Evolutionary conservation across 2,329 filamentous ascomycete species (phyloP), one percentile per base, ranked within the genome.

Genomic region (Helotiales sp.): DNA sequence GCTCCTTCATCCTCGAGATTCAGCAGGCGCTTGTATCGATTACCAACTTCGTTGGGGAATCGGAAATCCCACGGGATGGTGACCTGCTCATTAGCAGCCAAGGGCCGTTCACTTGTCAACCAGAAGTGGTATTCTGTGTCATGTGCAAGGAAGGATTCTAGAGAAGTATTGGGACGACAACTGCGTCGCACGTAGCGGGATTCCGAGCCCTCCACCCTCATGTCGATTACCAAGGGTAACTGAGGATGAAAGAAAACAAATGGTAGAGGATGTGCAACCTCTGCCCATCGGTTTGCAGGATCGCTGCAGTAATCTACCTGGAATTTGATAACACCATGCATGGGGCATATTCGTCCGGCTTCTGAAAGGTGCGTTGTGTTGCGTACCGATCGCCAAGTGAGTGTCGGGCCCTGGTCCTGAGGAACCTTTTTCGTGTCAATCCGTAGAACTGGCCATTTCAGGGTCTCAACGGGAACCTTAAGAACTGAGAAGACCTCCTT

Each of bases 141-240:
- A 55, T 89, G 89, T 1, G 92, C 92, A 57, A 77, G 97, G 87
- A 74, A 92, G 0, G 94, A 96, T 77, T 96, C 94, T 74, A 98
- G 83, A 34, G 87, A 86, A n/a, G 96, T 88, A 75, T 98, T 99
- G 1, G 96, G 93, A 69, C 87, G 89, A 81, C 96, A 99, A 75
- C 96, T 98, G 71, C 95, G 88, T 65, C 96, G 89, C n/a, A 96
- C 89, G 77, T 96, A 97, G 52, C 96, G 91, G 65, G 96, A 89
- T 40, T 89, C 82, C 4, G 93, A 97, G 24, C 95, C 96, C 81
- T 97, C 93, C 77, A 87, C 88, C 67, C 96, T 87, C 10, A 94
- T 96, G 79, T 97, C 96, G 75, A 99, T 96, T 80, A 94, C 97
- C 13, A 99, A 86, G 0, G 95, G 95, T 8, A 98, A 87, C 66